phyloP scores from a whole-genome alignment of 345 rosid species.

The Conringia planisiliqua region DNA sequence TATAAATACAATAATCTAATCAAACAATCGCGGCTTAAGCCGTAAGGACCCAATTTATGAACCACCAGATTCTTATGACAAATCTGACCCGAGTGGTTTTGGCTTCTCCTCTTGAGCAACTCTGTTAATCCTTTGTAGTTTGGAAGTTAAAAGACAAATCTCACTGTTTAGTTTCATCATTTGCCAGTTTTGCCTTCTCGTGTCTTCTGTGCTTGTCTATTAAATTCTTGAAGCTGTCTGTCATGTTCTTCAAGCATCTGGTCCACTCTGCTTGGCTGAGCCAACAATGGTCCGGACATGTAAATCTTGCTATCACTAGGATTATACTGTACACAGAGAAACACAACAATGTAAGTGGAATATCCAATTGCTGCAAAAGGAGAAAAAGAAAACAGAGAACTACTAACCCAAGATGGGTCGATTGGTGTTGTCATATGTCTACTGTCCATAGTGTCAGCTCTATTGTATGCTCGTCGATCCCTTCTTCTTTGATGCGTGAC shows the following conservation, averaged over 20 bases:
- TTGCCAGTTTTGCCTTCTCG: background rate
- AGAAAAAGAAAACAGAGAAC: background rate
- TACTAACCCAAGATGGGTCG: conserved; percentile 32
- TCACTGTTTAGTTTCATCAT: background rate
- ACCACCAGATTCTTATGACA: background rate
- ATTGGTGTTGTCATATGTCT: conserved; percentile 23
- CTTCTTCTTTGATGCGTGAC: conserved; percentile 15
- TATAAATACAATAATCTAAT: background rate
- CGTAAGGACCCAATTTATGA: background rate
- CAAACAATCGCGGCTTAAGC: background rate
- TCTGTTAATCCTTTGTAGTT: background rate
- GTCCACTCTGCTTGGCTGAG: conserved; percentile 64
- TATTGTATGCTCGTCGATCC: conserved; percentile 22
- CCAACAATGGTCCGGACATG: conserved; percentile 67
- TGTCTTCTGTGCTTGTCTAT: conserved; percentile 11
- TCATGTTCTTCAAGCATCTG: conserved; percentile 86
- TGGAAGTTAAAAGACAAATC: background rate
- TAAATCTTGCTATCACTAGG: conserved; percentile 69
- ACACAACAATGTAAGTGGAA: background rate
- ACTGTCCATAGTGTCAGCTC: conserved; percentile 32
- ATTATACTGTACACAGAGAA: conserved; percentile 37
- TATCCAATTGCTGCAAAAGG: background rate
- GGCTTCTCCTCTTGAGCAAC: background rate
- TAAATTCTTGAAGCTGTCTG: conserved; percentile 54
- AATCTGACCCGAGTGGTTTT: background rate